phyloP scores from a whole-genome alignment of 257 asterid genomes.

The Linderniella brevidens region DNA sequence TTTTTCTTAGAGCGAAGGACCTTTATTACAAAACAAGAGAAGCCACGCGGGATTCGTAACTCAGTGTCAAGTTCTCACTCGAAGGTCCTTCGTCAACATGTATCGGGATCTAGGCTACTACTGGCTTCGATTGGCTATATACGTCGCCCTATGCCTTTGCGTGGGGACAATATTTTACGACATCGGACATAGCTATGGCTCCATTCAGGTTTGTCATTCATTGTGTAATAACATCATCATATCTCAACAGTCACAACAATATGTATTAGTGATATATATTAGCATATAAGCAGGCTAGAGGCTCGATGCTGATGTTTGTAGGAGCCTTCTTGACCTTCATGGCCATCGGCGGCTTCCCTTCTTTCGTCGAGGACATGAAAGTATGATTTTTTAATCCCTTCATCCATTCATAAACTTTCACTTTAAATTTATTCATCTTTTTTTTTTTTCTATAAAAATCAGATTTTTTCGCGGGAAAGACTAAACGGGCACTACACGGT shows the following conservation, averaged over 20 bases:
- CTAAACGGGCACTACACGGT: conserved; percentile 30
- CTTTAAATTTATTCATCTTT: not conserved
- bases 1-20: conserved; percentile 16
- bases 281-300: conserved; percentile 18
- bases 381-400: conserved; percentile 8
- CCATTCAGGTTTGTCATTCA: conserved; percentile 27
- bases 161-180: conserved; percentile 33
- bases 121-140: conserved; percentile 48
- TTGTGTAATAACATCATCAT: not conserved
- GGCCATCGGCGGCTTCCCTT: conserved; percentile 64
- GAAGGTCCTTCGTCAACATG: conserved; percentile 43
- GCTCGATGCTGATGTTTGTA: conserved; percentile 46
- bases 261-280: too few relatives aligned
- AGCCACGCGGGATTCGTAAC: conserved; percentile 36
- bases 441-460: not conserved
- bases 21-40: conserved; percentile 17
- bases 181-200: conserved; percentile 27
- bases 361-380: conserved; percentile 54
- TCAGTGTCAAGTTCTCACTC: conserved; percentile 33
- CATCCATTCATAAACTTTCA: not conserved
- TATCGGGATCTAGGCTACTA: conserved; percentile 48
- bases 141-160: conserved; percentile 29
- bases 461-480: conserved; percentile 46
- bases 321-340: conserved; percentile 40
- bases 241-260: not conserved